Conservation (phyloP, 441 rosid species). For the Eruca vesicaria region DNA sequence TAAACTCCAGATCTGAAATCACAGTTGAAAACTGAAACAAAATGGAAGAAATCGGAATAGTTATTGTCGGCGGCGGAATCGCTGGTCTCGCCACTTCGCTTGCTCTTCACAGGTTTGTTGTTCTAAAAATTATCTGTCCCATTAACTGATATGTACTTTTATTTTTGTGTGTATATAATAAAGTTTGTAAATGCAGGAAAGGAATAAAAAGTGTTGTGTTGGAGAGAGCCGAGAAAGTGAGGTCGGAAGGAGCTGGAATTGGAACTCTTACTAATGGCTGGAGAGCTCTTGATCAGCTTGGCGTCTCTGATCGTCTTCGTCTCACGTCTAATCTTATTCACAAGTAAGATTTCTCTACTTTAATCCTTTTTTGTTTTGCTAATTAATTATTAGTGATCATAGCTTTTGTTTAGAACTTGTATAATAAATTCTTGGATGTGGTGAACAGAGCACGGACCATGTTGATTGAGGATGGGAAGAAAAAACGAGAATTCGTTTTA, state of each 20-base stretch:
- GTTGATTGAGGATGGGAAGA: constrained; percentile 29
- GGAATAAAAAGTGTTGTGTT: constrained; percentile 53
- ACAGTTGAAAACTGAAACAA: neutral
- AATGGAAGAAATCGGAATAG: constrained; percentile 44
- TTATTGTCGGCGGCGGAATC: constrained; percentile 67
- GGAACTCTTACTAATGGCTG: constrained; percentile 56
- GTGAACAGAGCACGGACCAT: constrained; percentile 28
- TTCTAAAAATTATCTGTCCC: neutral
- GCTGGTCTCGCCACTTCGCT: constrained; percentile 67
- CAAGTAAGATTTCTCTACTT: constrained; percentile 18
- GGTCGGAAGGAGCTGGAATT: constrained; percentile 53
- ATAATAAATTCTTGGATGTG: neutral
- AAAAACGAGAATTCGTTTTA: constrained; percentile 26
- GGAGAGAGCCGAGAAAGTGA: constrained; percentile 45
- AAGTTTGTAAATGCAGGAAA: constrained; percentile 34
- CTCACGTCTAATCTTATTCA: constrained; percentile 34
- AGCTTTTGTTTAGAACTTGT: neutral
- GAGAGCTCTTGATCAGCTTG: constrained; percentile 63
- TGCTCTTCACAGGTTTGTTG: constrained; percentile 58
- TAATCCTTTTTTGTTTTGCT: neutral
- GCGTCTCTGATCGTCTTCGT: constrained; percentile 46
- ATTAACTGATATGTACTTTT: neutral
- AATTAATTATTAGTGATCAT: neutral
- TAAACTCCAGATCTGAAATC: constrained; percentile 10
- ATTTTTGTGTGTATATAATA: neutral